Base-by-base conservation (phyloP, 2,329 filamentous ascomycete species). In the Colletotrichum sansevieriae region DNA sequence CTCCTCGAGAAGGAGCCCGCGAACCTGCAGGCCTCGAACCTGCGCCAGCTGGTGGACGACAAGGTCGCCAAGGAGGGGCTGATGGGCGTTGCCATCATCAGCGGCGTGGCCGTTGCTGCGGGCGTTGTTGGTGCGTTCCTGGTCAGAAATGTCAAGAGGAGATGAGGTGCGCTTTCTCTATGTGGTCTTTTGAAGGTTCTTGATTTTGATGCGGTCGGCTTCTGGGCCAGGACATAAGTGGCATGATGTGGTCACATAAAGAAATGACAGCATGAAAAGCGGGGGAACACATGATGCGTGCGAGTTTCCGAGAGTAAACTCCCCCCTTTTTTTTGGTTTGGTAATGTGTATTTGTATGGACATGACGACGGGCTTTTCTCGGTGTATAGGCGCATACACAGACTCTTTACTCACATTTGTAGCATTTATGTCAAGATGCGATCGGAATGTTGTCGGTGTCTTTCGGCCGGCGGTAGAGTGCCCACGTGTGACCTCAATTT, bases 41-140 rank as follows among this genome's bases (percentile, higher is more conserved):
- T 99, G 80, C 90, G 92, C 75, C 87, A 90, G 52, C 83, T 98
- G 78, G 97, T 99, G 75, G 95, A 99, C 79, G 95, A 98, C 77
- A 97, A 95, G 83, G 96, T 99, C 70, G 92, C 94, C 64, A 97
- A 91, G 84, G 96, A 99, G 82, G 96, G 96, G 0, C 80, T 99
- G 71, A 88, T 98, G 83, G 96, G 96, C 51, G 94, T 97, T 65
- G 96, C 96, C 49, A 98, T 99, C 78, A 89, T 98, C 49, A 95
- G 95, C 71, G 95, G 96, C 37, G 88, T 98, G 64, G 95, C 95
- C 62, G 91, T 98, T 70, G 95, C 93, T 2, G 96, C 95, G 2
- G 96, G 95, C n/a, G 90, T 98, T 15, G 90, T 98, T 15, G 96
- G 95, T 39, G 94, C 94, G 13, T 88, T 98, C 76, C 79, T 99